These are phyloP conservation scores for Exophiala alcalophila DNA, from an alignment of 2,329 filamentous ascomycete genomes.

Conservation along the genomic window DNA sequence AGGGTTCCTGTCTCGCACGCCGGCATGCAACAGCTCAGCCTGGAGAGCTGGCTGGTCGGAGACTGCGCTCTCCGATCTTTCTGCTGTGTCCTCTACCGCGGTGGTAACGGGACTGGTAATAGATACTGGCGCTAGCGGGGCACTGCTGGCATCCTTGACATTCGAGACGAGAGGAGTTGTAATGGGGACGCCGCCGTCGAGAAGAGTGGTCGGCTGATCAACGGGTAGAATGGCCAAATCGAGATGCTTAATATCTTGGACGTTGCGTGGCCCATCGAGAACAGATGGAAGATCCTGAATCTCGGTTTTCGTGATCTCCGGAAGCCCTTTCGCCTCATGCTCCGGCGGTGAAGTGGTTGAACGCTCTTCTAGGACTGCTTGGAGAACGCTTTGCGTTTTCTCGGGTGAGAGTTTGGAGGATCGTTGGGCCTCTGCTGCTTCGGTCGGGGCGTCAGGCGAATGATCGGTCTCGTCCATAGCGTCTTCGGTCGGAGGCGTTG, in stretches of 20 bases:
- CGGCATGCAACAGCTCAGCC: slow-evolving; percentile 2
- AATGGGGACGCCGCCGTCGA: slow-evolving; percentile 1
- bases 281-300: slow-evolving; percentile 24
- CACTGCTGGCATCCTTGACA: neutral
- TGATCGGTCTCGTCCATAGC: slow-evolving; percentile 35
- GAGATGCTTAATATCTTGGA: slow-evolving; percentile 58
- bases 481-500: slow-evolving; percentile 46
- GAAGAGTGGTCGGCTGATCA: slow-evolving; percentile 6
- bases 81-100: neutral
- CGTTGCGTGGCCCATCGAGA: slow-evolving; percentile 33
- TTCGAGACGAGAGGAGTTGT: slow-evolving; percentile 1
- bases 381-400: slow-evolving; percentile 62
- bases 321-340: slow-evolving; percentile 5
- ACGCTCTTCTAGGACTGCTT: slow-evolving; percentile 65
- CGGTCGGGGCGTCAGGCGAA: slow-evolving; percentile 32
- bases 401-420: slow-evolving; percentile 55
- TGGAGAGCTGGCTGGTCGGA: neutral
- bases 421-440: slow-evolving; percentile 37
- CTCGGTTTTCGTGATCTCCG: slow-evolving; percentile 21
- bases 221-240: slow-evolving; percentile 50
- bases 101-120: neutral
- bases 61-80: neutral
- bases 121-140: neutral
- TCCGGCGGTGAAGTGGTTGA: slow-evolving; percentile 34
- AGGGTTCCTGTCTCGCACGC: neutral